Base-by-base conservation (phyloP, 2,329 filamentous ascomycete genomes). In the Fusarium tricinctum region DNA sequence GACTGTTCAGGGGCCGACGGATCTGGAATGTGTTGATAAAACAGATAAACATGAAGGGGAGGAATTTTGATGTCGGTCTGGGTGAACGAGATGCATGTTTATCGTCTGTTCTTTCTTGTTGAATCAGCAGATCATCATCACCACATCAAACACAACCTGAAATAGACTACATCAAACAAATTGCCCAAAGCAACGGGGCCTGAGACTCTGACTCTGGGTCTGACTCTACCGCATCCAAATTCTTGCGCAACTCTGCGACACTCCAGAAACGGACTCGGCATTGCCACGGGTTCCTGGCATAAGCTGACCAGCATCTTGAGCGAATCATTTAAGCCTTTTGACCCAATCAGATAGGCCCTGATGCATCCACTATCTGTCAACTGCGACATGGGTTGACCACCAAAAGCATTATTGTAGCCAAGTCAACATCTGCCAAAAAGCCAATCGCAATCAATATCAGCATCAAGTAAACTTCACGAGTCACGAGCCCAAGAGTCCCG, bases 201-300 rank as follows among this genome's bases (percentile, higher is more conserved):
- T n/a, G 35, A 38, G 17, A 35, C 33, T n/a, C 35, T 38, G 15
- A 19, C 17, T 38, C 33, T 38, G 15, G 10, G 8, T 38, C 33
- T 38, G 33, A 35, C 33, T 35, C 23, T 23, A 17, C 33, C 15
- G 17, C 33, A 38, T 38, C 35, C 56, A 28, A 28, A 35, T 20
- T 23, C 32, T 20, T 23, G 22, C 23, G 30, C 19, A 45, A 22
- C 59, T 55, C 66, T 69, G 61, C 66, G 66, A 69, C 66, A 54
- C 22, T 53, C 66, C 50, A 62, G 60, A 62, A 69, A 66, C 60
- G 44, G 60, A 61, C 33, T 55, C 42, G 44, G 50, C 52, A 48
- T 23, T 56, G 60, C 64, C 38, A 69, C 55, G 66, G 66, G 66
- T 69, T 69, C 66, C 66, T 69, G 66, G 46, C 66, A 69, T 66